A percentile compares a stretch with the other conserved stretches of the same genome.
These are phyloP conservation scores for Chimonanthus salicifolius DNA, from an alignment of 164 flowering plant species.

Conservation along the genomic window DNA sequence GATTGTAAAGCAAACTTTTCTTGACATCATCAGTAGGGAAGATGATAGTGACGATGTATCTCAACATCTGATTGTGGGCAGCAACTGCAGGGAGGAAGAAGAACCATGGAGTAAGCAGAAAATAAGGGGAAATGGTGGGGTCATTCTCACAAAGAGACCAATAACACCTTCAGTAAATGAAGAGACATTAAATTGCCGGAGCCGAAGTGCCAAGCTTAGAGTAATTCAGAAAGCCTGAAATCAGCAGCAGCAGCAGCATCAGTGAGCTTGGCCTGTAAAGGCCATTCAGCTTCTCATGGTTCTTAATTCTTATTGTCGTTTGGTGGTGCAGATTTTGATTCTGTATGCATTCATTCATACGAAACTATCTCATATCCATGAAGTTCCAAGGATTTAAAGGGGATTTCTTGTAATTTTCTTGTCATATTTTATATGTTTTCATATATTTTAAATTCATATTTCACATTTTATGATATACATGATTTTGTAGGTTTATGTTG, in stretches of 20 bases:
- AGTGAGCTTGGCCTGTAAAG: not conserved
- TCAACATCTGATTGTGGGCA: too few species aligned
- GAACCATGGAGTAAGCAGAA: slow-evolving; percentile 71
- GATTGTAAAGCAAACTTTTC: slow-evolving; percentile 90
- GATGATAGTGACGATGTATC: not conserved
- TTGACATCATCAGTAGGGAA: slow-evolving; percentile 42
- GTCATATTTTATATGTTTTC: too few species aligned
- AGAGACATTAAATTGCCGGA: slow-evolving; percentile 58
- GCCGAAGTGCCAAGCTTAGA: slow-evolving; percentile 93
- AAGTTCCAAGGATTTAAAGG: too few species aligned
- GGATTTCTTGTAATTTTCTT: too few species aligned
- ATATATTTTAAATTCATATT: too few species aligned
- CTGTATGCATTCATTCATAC: too few species aligned
- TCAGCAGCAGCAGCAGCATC: not conserved
- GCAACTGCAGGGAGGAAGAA: slow-evolving; percentile 9
- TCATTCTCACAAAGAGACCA: slow-evolving; percentile 84
- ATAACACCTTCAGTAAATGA: slow-evolving; percentile 83
- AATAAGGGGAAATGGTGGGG: slow-evolving; percentile 50
- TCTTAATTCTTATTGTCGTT: too few species aligned
- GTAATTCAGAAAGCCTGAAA: slow-evolving; percentile 62
- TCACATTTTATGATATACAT: too few species aligned
- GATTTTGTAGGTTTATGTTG: too few species aligned
- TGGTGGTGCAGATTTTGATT: too few species aligned
- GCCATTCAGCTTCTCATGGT: not conserved
- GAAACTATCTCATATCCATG: too few species aligned